Conservation (phyloP, 345 rosid species). For the Citrus sp. region DNA sequence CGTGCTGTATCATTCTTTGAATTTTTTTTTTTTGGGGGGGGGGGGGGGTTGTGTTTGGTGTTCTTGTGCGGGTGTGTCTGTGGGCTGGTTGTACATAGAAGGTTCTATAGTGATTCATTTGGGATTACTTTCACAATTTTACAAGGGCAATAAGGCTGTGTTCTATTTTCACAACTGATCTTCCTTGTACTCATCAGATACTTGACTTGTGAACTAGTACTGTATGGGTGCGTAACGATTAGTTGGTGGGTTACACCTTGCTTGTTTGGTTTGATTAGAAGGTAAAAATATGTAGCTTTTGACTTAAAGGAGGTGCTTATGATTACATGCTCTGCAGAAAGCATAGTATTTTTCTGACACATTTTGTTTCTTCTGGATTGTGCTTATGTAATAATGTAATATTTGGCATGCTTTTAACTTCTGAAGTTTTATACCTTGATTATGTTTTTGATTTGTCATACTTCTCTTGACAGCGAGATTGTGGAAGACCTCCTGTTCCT, state of each 20-base stretch:
- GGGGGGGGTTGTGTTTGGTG: too few relatives aligned
- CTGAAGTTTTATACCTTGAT: background rate
- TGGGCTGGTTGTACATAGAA: too few relatives aligned
- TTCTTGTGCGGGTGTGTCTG: background rate
- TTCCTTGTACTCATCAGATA: background rate
- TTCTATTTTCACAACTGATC: background rate
- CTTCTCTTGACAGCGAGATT: constrained; percentile 64
- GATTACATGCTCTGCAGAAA: background rate
- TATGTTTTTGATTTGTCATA: background rate
- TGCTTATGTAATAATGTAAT: background rate
- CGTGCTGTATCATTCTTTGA: background rate
- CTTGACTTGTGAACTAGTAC: background rate
- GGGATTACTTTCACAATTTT: background rate
- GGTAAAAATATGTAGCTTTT: background rate
- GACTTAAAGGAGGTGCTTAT: background rate
- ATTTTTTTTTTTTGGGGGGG: too few relatives aligned
- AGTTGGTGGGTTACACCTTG: background rate
- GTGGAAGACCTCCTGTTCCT: constrained; percentile 90
- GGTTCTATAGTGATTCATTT: background rate
- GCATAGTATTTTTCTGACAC: background rate
- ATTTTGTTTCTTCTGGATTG: background rate
- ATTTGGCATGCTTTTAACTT: background rate
- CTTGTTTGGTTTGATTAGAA: too few relatives aligned
- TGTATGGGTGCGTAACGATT: background rate
- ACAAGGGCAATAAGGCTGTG: background rate